Evolutionary conservation across 2,329 filamentous ascomycete species (phyloP).

Genomic region (Celoporthe dispersa): DNA sequence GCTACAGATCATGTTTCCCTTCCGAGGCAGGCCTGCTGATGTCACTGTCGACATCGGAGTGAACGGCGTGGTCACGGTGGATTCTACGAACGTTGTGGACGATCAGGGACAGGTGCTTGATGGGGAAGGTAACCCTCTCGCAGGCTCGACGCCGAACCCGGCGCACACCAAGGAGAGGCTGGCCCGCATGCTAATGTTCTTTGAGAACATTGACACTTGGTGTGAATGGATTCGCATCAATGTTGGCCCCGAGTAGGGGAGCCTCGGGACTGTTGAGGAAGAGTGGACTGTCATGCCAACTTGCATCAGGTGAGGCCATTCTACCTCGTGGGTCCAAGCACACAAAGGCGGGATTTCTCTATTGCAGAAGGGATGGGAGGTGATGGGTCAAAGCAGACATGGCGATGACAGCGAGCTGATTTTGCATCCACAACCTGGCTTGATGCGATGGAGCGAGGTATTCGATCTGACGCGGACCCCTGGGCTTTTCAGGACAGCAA

Average conservation of each 20-base stretch:
- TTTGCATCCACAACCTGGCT: background rate
- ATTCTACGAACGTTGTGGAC: slow-evolving; percentile 59
- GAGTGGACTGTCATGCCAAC: background rate
- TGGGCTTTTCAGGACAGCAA: background rate
- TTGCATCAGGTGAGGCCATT: background rate
- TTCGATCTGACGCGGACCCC: background rate
- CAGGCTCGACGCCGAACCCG: slow-evolving; percentile 21
- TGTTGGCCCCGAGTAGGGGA: slow-evolving; percentile 33
- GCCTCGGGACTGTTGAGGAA: background rate
- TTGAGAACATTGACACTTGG: slow-evolving; percentile 59
- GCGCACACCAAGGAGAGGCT: slow-evolving; percentile 44
- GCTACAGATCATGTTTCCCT: slow-evolving; percentile 59
- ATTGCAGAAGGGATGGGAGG: background rate
- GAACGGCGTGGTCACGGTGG: slow-evolving; percentile 62
- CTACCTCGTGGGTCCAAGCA: background rate
- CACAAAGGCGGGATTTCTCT: background rate
- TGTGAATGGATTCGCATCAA: slow-evolving; percentile 54
- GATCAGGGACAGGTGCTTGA: slow-evolving; percentile 27
- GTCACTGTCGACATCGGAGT: slow-evolving; percentile 62
- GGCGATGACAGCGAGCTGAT: background rate
- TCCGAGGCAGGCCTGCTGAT: slow-evolving; percentile 52
- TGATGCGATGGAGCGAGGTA: background rate
- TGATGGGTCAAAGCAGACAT: background rate
- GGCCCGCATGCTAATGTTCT: slow-evolving; percentile 50
- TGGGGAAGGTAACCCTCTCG: slow-evolving; percentile 40